Evolutionary conservation across 495 filamentous ascomycete genomes (phyloP).

Genomic region (Letharia columbiana): DNA sequence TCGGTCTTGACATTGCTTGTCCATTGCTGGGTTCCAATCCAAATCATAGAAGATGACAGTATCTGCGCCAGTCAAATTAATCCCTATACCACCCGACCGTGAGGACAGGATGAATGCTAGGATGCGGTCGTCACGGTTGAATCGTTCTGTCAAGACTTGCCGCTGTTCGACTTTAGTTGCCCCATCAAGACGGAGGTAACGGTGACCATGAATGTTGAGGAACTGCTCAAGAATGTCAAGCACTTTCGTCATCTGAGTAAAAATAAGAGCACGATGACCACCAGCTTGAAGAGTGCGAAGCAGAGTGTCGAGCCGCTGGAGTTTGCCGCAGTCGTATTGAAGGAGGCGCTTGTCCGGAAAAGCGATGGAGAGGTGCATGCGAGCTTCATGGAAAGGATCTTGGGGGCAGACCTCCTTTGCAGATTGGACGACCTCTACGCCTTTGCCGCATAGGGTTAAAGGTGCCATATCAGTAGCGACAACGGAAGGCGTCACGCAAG

Average conservation of each 20-base stretch:
- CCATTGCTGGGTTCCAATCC: slow-evolving; percentile 99
- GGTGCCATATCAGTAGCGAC: slow-evolving; percentile 61
- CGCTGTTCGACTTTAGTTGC: slow-evolving; percentile 91
- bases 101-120: slow-evolving; percentile 92
- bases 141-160: slow-evolving; percentile 90
- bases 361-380: slow-evolving; percentile 86
- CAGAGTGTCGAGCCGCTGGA: slow-evolving; percentile 81
- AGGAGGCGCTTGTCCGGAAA: slow-evolving; percentile 94
- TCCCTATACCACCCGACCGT: slow-evolving; percentile 88
- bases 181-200: slow-evolving; percentile 91
- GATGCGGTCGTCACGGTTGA: slow-evolving; percentile 91
- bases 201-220: slow-evolving; percentile 94
- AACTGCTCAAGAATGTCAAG: slow-evolving; percentile 97
- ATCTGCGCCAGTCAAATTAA: slow-evolving; percentile 93
- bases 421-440: slow-evolving; percentile 49
- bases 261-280: slow-evolving; percentile 90
- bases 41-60: slow-evolving; percentile 99
- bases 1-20: slow-evolving; percentile 97
- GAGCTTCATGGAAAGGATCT: slow-evolving; percentile 90
- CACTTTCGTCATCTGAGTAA: slow-evolving; percentile 99
- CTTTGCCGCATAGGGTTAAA: slow-evolving; percentile 46
- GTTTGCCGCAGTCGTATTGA: slow-evolving; percentile 96
- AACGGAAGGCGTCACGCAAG: slow-evolving; percentile 81
- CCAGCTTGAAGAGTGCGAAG: slow-evolving; percentile 81
- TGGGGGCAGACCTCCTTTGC: slow-evolving; percentile 47